These are phyloP conservation scores for Nectriaceae sp. DNA, from an alignment of 2,329 filamentous ascomycete genomes.

Conservation along the genomic window DNA sequence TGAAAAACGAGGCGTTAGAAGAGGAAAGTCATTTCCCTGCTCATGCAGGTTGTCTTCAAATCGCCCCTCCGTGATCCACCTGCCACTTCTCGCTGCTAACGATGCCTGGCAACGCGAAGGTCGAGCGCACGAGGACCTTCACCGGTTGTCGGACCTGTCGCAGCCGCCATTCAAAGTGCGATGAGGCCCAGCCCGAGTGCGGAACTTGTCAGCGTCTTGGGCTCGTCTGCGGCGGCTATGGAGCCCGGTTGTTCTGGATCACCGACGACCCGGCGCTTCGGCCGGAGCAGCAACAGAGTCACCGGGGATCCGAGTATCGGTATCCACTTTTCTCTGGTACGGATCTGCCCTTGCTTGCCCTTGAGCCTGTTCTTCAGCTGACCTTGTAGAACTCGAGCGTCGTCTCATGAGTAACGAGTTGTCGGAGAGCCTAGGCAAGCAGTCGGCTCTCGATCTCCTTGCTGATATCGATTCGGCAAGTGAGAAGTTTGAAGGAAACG, in stretches of 20 bases:
- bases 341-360: conserved; percentile 23
- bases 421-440: conserved; percentile 30
- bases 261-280: conserved; percentile 24
- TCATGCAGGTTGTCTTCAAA: too few species aligned
- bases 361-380: neutral
- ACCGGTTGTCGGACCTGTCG: conserved; percentile 37
- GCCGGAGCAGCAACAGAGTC: conserved; percentile 23
- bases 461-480: conserved; percentile 26
- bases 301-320: conserved; percentile 36
- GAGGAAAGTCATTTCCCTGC: too few species aligned
- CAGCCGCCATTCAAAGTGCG: conserved; percentile 46
- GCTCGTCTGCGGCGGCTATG: conserved; percentile 41
- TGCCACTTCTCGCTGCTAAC: too few species aligned
- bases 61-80: too few species aligned
- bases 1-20: too few species aligned
- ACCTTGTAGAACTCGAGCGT: conserved; percentile 17
- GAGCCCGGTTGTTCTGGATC: conserved; percentile 36
- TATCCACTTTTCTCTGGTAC: conserved; percentile 45
- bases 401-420: conserved; percentile 31
- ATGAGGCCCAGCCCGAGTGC: conserved; percentile 43
- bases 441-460: conserved; percentile 23
- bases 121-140: conserved; percentile 33
- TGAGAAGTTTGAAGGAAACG: conserved; percentile 14
- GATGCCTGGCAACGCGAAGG: too few species aligned
- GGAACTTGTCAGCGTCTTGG: conserved; percentile 37